Evolutionary conservation across 164 flowering plant genomes (phyloP), one percentile per base, ranked within the genome.

Genomic region (Stephania japonica): DNA sequence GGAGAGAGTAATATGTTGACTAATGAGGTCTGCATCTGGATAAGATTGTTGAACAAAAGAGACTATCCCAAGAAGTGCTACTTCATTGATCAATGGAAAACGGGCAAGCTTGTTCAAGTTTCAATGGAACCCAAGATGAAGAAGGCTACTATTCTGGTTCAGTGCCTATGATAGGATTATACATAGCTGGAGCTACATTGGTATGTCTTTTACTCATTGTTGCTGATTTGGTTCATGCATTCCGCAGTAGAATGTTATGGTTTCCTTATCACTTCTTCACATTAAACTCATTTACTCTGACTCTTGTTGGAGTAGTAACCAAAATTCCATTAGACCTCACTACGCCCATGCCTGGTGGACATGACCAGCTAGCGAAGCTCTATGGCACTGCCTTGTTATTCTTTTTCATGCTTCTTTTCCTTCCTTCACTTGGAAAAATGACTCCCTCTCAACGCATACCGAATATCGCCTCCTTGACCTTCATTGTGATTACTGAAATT

Each of bases 291-390:
- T 7, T 68, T 16, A 68, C 70, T 0, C 44, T 68, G 14, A 68
- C 56, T 42, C 23, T 68, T 42, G 26, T 68, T 68, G 23, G 53
- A 12, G 23, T 68, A 7, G 53, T 25, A 5, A 21, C 70, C 5
- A 68, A 43, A 19, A 7, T 42, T 14, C 53, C 70, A 21, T 3
- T 42, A 9, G 56, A 68, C 23, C 53, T 68, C 50, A 68, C 56
- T 0, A 43, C 70, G 2, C 25, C 9, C 1, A 68, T 68, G 49
- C 49, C 49, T n/a, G 5, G 49, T 11, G 2, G 3, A 41, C 24
- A 12, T 4, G 70, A 67, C 16, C 70, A 67, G 16, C n/a, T 67
- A 5, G 42, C 70, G 24, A 67, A 67, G 50, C 70, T 67, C 16
- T 13, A 12, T 38, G 43, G 47, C 70, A 27, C 70, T 27, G 70